These are phyloP conservation scores for Bruguiera gymnorhiza DNA, from an alignment of 345 rosid species.

Conservation along the genomic window DNA sequence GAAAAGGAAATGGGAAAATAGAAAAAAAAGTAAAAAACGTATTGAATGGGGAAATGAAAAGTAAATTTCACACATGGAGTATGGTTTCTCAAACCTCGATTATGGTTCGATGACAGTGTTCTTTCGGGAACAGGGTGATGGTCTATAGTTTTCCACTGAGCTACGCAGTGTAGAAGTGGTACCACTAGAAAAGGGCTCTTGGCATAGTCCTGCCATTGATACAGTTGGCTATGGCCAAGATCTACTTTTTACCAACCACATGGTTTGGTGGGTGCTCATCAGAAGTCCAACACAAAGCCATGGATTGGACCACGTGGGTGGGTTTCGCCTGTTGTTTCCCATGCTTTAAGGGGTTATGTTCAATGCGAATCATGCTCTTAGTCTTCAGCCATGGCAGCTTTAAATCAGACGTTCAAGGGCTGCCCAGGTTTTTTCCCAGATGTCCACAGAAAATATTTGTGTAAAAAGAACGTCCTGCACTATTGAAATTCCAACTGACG, in stretches of 20 bases:
- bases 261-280: conserved; percentile 16
- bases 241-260: conserved; percentile 31
- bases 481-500: no score
- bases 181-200: background rate
- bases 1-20: no score
- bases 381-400: background rate
- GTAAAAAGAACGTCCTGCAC: no score
- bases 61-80: no score
- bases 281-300: background rate
- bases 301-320: background rate
- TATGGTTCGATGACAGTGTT: no score
- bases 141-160: background rate
- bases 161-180: background rate
- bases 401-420: background rate
- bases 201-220: conserved; percentile 10
- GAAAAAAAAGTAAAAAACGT: no score
- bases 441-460: no score
- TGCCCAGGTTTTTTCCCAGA: background rate
- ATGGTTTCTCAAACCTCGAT: no score
- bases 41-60: no score
- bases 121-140: background rate
- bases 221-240: conserved; percentile 8
- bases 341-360: background rate
- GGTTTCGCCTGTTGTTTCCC: background rate
- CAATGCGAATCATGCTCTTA: background rate